Evolutionary conservation across 441 rosid species (phyloP).

Genomic region (Mallotus repandus): DNA sequence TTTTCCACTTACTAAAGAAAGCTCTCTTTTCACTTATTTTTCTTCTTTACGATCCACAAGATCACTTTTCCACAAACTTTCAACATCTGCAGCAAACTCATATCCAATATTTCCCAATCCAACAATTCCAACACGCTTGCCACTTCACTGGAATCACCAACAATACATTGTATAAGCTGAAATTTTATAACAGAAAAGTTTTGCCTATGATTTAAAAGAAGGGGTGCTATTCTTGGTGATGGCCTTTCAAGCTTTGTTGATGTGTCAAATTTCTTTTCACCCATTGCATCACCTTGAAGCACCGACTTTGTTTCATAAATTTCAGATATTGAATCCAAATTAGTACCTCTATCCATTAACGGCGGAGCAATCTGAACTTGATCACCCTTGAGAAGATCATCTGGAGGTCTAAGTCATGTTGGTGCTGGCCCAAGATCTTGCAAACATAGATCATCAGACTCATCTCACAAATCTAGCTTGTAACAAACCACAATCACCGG

Average conservation of each 20-base stretch:
- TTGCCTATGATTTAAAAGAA: too few species aligned
- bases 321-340: constrained; percentile 63
- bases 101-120: too few species aligned
- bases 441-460: constrained; percentile 74
- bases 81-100: too few species aligned
- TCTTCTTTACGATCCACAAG: constrained; percentile 43
- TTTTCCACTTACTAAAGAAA: constrained; percentile 26
- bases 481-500: constrained; percentile 75
- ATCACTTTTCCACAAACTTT: too few species aligned
- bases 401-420: constrained; percentile 41
- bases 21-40: constrained; percentile 14
- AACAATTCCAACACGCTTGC: too few species aligned
- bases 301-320: constrained; percentile 67
- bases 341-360: constrained; percentile 36
- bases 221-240: constrained; percentile 61
- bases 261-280: constrained; percentile 41
- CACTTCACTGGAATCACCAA: too few species aligned
- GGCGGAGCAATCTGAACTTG: constrained; percentile 54
- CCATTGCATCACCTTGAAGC: constrained; percentile 51
- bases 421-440: constrained; percentile 45
- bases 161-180: too few species aligned
- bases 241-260: constrained; percentile 64
- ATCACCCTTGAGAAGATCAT: constrained; percentile 45
- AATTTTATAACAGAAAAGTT: too few species aligned
- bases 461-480: constrained; percentile 73